Evolutionary conservation across 768 basidiomycete genomes (phyloP).

Genomic region (Russula griseocarnosa): DNA sequence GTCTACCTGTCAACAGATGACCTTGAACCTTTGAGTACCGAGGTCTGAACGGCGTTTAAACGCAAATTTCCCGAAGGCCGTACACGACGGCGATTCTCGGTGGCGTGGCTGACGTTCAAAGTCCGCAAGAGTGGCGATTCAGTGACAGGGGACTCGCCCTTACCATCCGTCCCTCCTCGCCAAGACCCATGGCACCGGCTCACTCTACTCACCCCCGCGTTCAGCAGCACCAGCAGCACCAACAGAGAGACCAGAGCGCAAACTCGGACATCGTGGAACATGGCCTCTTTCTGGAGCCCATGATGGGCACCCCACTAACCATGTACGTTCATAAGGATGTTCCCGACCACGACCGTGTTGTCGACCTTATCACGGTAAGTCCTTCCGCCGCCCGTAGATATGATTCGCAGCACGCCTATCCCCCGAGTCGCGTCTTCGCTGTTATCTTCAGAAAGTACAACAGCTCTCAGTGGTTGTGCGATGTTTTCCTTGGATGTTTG

Average conservation of each 20-base stretch:
- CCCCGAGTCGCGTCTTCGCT: conserved; percentile 2
- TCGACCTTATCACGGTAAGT: conserved; percentile 64
- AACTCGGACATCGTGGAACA: conserved; percentile 33
- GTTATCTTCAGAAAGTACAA: neutral
- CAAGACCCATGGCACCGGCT: conserved; percentile 80
- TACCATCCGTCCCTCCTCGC: conserved; percentile 28
- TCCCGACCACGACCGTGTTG: conserved; percentile 58
- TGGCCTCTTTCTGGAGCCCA: conserved; percentile 71
- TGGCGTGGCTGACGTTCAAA: conserved; percentile 24
- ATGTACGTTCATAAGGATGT: conserved; percentile 83
- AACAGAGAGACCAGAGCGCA: conserved; percentile 38
- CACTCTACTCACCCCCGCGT: conserved; percentile 54
- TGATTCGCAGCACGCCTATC: neutral
- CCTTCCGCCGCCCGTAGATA: conserved; percentile 18
- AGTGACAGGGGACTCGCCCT: conserved; percentile 31
- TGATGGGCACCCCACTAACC: conserved; percentile 70
- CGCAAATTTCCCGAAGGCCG: neutral
- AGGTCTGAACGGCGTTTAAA: neutral
- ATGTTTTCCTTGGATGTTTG: neutral
- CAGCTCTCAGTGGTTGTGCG: neutral
- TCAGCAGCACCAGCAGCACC: conserved; percentile 38
- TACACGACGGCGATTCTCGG: neutral
- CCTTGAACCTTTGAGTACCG: neutral
- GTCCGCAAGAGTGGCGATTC: conserved; percentile 27
- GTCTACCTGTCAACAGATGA: neutral